Conservation (phyloP, 495 filamentous ascomycete species). For the Xylaria bambusicola region DNA sequence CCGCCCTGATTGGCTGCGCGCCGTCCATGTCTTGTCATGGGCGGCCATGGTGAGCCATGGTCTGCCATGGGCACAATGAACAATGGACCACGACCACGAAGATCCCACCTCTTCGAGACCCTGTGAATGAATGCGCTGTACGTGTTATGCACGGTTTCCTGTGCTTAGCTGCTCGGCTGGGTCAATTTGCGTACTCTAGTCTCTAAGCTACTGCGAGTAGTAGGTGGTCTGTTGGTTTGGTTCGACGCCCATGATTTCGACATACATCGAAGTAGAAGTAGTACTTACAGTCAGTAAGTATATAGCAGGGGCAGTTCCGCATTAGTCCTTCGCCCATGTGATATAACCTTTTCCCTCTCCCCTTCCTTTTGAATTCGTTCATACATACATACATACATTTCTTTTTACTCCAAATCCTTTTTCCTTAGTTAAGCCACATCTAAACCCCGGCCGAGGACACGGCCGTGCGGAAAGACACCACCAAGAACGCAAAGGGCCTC, state of each 20-base stretch:
- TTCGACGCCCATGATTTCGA: constrained; percentile 3
- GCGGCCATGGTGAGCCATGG: too few species aligned
- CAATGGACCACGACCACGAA: constrained; percentile 1
- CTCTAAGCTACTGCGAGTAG: too few species aligned
- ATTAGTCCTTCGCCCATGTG: constrained; percentile 9
- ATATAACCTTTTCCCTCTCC: not conserved
- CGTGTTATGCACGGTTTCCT: too few species aligned
- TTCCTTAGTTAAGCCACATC: too few species aligned
- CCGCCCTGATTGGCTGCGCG: constrained; percentile 3
- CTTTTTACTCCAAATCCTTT: too few species aligned
- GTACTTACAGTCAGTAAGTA: constrained; percentile 1
- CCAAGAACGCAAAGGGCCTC: too few species aligned
- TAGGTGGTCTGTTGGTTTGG: too few species aligned
- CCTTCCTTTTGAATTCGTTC: not conserved
- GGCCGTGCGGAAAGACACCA: too few species aligned
- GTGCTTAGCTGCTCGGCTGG: too few species aligned
- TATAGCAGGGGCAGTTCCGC: constrained; percentile 12
- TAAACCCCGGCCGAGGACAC: too few species aligned
- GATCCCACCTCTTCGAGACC: constrained; percentile 12
- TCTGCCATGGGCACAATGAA: too few species aligned
- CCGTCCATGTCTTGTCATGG: constrained; percentile 8
- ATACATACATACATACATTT: not conserved
- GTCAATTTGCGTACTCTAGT: too few species aligned
- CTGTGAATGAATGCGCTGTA: not conserved
- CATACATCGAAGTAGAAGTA: not conserved